These are phyloP conservation scores for Saccharomycopsis selenospora DNA, from an alignment of 805 yeast species.

Conservation along the genomic window DNA sequence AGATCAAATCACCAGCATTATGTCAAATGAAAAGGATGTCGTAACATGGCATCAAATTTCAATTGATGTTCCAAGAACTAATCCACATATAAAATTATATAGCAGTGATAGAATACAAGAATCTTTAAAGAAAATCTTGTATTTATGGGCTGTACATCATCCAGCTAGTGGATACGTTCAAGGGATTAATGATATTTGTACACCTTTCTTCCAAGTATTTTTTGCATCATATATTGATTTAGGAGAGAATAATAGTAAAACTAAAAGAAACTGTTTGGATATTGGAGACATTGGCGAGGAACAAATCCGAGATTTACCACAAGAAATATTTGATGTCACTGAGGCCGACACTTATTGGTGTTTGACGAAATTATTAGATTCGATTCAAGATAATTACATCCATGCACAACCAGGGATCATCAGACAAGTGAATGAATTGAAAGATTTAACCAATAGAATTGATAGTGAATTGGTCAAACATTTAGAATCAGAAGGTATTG, in stretches of 20 bases:
- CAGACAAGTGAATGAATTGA: constrained; percentile 77
- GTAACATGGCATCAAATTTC: constrained; percentile 92
- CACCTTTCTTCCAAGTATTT: constrained; percentile 89
- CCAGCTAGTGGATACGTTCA: constrained; percentile 98
- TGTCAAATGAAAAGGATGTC: constrained; percentile 52
- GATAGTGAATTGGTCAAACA: constrained; percentile 70
- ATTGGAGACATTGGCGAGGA: constrained; percentile 59
- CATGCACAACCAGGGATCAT: constrained; percentile 98
- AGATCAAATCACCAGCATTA: constrained; percentile 46
- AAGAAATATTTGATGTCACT: constrained; percentile 54
- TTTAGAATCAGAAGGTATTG: constrained; percentile 75
- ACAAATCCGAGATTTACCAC: constrained; percentile 44
- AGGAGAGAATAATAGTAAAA: constrained; percentile 28
- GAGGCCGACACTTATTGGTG: constrained; percentile 99
- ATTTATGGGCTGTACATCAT: constrained; percentile 92
- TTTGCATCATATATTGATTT: constrained; percentile 54
- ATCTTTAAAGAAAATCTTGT: constrained; percentile 72
- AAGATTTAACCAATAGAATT: constrained; percentile 70
- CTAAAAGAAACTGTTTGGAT: constrained; percentile 27
- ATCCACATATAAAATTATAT: constrained; percentile 75
- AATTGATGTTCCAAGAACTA: constrained; percentile 91
- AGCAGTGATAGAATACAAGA: constrained; percentile 63
- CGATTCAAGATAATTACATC: constrained; percentile 92
- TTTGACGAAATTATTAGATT: constrained; percentile 80
- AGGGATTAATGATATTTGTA: constrained; percentile 89